Conservation (phyloP, 371 early-diverging fungal genomes). For the Actinomortierella wolfii region DNA sequence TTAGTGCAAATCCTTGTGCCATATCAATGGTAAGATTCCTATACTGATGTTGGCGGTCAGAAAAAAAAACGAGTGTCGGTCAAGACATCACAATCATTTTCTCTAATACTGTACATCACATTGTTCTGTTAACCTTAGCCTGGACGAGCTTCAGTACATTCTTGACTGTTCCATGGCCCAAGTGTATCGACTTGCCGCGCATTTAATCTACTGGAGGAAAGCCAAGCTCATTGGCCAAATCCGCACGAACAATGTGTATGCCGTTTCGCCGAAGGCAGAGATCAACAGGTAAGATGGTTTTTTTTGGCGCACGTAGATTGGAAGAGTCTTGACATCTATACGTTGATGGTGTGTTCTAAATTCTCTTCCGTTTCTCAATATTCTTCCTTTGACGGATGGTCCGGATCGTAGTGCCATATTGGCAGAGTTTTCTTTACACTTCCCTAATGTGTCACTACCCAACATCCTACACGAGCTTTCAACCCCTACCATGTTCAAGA, state of each 20-base stretch:
- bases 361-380: too few relatives aligned
- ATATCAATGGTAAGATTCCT: conserved; percentile 65
- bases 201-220: conserved; percentile 90
- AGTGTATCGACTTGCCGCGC: conserved; percentile 86
- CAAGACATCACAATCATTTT: too few relatives aligned
- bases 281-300: conserved; percentile 56
- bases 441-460: conserved; percentile 72
- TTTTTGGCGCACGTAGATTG: conserved; percentile 4
- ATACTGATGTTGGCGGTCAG: too few relatives aligned
- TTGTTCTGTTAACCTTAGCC: conserved; percentile 44
- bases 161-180: conserved; percentile 91
- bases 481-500: conserved; percentile 71
- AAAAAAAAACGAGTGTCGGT: too few relatives aligned
- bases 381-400: too few relatives aligned
- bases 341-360: too few relatives aligned
- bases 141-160: conserved; percentile 80
- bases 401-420: conserved; percentile 52
- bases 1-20: conserved; percentile 91
- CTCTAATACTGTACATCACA: too few relatives aligned
- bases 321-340: too few relatives aligned
- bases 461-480: conserved; percentile 75
- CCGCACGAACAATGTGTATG: conserved; percentile 78
- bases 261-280: conserved; percentile 71
- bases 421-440: conserved; percentile 66
- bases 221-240: conserved; percentile 88